A percentile compares a stretch with the other conserved stretches of the same genome.
Evolutionary conservation across 2,329 filamentous ascomycete genomes (phyloP).

Genomic region (Aspergillus costaricaensis): DNA sequence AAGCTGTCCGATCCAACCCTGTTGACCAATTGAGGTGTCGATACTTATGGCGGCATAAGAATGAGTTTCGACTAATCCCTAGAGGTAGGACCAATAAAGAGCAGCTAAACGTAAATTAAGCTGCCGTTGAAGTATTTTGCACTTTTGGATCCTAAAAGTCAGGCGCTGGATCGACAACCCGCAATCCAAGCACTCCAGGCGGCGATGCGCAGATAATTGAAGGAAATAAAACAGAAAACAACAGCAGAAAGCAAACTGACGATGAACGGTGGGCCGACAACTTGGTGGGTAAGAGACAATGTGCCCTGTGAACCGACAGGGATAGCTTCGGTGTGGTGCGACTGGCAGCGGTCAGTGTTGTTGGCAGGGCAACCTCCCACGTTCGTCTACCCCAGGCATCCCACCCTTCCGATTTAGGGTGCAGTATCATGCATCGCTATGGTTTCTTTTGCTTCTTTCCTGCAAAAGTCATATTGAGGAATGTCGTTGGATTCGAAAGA

Average conservation of each 20-base stretch:
- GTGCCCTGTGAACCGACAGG: conserved; percentile 8
- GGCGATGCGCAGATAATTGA: conserved; percentile 7
- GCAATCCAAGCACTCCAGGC: conserved; percentile 4
- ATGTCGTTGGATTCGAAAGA: background rate
- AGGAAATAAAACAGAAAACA: conserved; percentile 11
- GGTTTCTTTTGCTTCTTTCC: background rate
- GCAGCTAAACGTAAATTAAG: background rate
- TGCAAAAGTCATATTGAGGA: background rate
- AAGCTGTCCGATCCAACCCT: background rate
- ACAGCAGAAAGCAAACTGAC: background rate
- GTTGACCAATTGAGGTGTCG: background rate
- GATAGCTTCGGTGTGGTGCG: conserved; percentile 22
- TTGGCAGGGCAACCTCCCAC: conserved; percentile 30
- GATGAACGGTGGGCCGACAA: background rate
- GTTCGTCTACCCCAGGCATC: background rate
- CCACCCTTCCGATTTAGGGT: background rate
- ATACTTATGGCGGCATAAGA: background rate
- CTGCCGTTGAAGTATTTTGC: background rate
- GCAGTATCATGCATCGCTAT: background rate
- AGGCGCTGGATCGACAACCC: background rate
- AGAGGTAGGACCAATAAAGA: background rate
- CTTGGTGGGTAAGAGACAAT: background rate
- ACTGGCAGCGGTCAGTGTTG: conserved; percentile 17
- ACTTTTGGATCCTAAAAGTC: background rate
- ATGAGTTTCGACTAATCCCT: background rate